A percentile compares a stretch with the other conserved stretches of the same genome.
These are phyloP conservation scores for Colletotrichum sp. DNA, from an alignment of 2,329 filamentous ascomycete genomes.

Conservation along the genomic window DNA sequence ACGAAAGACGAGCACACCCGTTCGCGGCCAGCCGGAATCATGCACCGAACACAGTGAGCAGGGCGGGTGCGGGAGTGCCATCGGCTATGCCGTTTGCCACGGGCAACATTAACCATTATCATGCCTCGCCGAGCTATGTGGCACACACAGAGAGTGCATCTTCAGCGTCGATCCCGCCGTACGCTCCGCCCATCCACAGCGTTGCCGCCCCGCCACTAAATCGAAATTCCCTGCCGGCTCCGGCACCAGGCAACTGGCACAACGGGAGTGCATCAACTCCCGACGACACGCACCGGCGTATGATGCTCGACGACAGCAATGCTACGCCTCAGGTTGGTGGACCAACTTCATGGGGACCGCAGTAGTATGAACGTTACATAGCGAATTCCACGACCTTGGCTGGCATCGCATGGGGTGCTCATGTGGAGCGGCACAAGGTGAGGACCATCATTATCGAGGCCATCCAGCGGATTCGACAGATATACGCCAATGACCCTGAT, in stretches of 20 bases:
- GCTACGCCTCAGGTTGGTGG: neutral
- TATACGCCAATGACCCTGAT: neutral
- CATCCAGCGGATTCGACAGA: neutral
- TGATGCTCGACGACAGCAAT: neutral
- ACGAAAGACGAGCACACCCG: constrained; percentile 2
- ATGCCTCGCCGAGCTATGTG: neutral
- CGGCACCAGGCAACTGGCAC: neutral
- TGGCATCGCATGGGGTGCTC: neutral
- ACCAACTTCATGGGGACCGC: neutral
- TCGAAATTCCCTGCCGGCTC: constrained; percentile 7
- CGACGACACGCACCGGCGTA: neutral
- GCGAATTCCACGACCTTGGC: neutral
- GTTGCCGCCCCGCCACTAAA: neutral
- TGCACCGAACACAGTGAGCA: neutral
- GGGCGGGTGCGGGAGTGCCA: neutral
- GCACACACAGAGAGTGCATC: neutral
- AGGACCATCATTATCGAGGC: neutral
- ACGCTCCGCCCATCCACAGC: neutral
- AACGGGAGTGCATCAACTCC: neutral
- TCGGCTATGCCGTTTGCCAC: neutral
- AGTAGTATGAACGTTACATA: neutral
- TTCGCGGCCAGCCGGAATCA: neutral
- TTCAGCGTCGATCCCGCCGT: neutral
- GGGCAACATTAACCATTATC: neutral
- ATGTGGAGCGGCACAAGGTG: neutral